A percentile compares a stretch with the other conserved stretches of the same genome.
phyloP scores from a whole-genome alignment of 345 rosid genomes.

The Camelina sativa region DNA sequence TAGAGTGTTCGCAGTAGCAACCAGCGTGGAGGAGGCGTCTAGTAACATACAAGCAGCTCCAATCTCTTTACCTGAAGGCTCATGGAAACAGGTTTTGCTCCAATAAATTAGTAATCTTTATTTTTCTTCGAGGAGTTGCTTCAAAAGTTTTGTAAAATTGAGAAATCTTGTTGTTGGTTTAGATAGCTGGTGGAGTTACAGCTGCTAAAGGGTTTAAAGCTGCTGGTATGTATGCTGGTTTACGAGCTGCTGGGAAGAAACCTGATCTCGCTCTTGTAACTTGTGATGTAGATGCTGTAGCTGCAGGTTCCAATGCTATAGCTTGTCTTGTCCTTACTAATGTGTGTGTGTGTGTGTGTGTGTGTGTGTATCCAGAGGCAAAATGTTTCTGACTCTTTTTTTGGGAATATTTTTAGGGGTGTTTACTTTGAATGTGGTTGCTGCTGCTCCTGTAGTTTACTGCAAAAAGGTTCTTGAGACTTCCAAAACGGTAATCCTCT shows the following conservation, averaged over 20 bases:
- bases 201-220: conserved; percentile 94
- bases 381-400: conserved; percentile 9
- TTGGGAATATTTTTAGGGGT: conserved; percentile 54
- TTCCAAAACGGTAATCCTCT: conserved; percentile 55
- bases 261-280: conserved; percentile 90
- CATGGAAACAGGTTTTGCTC: conserved; percentile 72
- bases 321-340: background rate
- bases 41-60: conserved; percentile 81
- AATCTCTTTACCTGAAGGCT: conserved; percentile 76
- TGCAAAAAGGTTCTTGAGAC: conserved; percentile 65
- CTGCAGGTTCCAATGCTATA: conserved; percentile 56
- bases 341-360: background rate
- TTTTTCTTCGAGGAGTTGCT: background rate
- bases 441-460: conserved; percentile 92
- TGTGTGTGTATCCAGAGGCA: background rate
- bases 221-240: conserved; percentile 79
- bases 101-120: background rate
- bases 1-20: conserved; percentile 45
- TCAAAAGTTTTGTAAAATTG: background rate
- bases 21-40: conserved; percentile 54
- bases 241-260: conserved; percentile 84
- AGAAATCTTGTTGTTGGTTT: conserved; percentile 17
- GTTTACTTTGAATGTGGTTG: conserved; percentile 83
- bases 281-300: conserved; percentile 82
- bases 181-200: conserved; percentile 93